These are phyloP conservation scores for Microdochium bolleyi DNA, from an alignment of 2,329 filamentous ascomycete species.

Conservation along the genomic window DNA sequence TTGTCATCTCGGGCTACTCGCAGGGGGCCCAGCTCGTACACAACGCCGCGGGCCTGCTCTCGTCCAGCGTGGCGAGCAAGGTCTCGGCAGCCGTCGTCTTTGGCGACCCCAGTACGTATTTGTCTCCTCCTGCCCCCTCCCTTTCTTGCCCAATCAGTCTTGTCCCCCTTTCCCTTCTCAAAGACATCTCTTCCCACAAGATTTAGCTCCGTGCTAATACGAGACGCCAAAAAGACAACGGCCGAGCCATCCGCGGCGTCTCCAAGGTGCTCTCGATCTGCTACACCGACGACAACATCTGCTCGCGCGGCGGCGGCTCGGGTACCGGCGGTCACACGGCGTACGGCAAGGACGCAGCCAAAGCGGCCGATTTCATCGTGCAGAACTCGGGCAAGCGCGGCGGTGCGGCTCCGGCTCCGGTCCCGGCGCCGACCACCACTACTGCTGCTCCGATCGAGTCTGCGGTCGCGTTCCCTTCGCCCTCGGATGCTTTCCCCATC, in stretches of 20 bases:
- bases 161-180: neutral
- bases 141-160: neutral
- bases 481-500: no score
- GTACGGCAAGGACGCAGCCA: neutral
- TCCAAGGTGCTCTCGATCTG: neutral
- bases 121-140: neutral
- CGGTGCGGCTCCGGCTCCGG: neutral
- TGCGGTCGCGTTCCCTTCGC: no score
- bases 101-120: neutral
- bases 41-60: neutral
- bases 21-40: neutral
- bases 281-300: neutral
- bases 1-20: neutral
- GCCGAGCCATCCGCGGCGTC: neutral
- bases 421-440: neutral
- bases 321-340: neutral
- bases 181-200: no score
- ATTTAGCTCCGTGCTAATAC: no score
- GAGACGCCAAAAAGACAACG: neutral
- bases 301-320: neutral
- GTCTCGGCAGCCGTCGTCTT: neutral
- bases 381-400: neutral
- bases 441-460: neutral
- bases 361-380: neutral
- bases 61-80: neutral